These are phyloP conservation scores for Phaseolus lunatus DNA, from an alignment of 306 rosid genomes.

Conservation along the genomic window DNA sequence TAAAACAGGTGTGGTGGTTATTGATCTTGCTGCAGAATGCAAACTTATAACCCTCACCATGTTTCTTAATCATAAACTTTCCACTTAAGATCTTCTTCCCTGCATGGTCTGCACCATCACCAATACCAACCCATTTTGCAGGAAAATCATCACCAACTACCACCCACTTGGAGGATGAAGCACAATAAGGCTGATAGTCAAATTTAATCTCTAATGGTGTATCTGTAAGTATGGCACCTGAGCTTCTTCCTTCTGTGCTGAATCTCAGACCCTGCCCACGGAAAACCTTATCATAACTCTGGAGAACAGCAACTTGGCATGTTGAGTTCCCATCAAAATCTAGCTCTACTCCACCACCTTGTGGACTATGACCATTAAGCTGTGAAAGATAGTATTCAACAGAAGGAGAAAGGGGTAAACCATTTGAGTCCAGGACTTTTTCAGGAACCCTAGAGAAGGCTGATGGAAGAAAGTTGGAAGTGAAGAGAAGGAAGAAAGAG, in stretches of 20 bases:
- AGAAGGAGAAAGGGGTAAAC: too few relatives aligned
- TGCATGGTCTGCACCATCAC: conserved; percentile 7
- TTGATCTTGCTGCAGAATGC: neutral
- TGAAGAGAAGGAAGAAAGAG: too few relatives aligned
- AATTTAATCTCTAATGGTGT: neutral
- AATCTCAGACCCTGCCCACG: neutral
- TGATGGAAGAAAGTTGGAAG: too few relatives aligned
- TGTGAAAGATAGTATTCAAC: too few relatives aligned
- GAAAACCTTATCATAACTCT: too few relatives aligned
- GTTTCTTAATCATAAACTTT: neutral
- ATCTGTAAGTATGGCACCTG: neutral
- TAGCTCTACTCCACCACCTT: too few relatives aligned
- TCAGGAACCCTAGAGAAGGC: too few relatives aligned
- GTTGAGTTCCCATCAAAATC: too few relatives aligned
- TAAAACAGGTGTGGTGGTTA: neutral
- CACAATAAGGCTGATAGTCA: neutral
- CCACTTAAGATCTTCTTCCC: neutral
- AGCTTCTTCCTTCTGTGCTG: neutral
- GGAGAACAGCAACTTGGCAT: too few relatives aligned
- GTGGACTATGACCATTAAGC: too few relatives aligned
- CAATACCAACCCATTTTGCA: conserved; percentile 18
- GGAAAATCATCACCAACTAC: neutral
- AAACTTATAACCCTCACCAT: neutral
- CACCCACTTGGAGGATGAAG: conserved; percentile 33
- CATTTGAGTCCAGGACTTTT: too few relatives aligned